Evolutionary conservation across 2,329 filamentous ascomycete species (phyloP), one percentile per base, ranked within the genome.

Genomic region (Aspergillus candidus): DNA sequence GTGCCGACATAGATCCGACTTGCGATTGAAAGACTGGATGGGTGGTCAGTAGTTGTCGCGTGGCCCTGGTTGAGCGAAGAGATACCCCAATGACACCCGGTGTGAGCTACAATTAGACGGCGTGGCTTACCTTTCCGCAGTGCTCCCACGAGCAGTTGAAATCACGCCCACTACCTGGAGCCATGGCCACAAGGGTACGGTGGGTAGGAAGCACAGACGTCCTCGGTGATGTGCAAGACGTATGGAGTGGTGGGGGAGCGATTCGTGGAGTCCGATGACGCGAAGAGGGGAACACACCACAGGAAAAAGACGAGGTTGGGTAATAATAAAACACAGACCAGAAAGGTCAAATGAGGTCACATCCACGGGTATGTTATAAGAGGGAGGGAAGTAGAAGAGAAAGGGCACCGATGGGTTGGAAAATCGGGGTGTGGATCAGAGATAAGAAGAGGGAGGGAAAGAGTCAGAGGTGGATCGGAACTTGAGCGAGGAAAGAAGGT

Each of bases 1-100:
- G 52, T 72, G 70, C 48, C 70, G 62, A 53, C 68, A 68, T 33
- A 72, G 63, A 55, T 72, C 70, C 15, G 70, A 72, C 47, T 72
- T 72, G 58, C 70, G 68, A 62, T 72, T 72, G 61, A 72, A 72
- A 5, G 68, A 70, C 70, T 72, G 51, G 11, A 15, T 29, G 12
- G 6, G 32, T 38, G 37, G 17, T 47, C 17, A 44, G 27, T 41
- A 33, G 27, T 32, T 27, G 22, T 10, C 22, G 40, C 31, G 43
- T 30, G 15, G 32, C 34, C n/a, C 38, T 39, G 15, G 29, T 15
- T 30, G 36, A 35, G 29, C 38, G 29, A 33, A 29, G 11, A 35
- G 22, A 27, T 22, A 32, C 11, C 4, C 14, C 17, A 38, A 17
- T 17, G 22, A 11, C 10, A 32, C 15, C 7, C 38, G 6, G 22